These are phyloP conservation scores for Ramaria sp. DNA, from an alignment of 768 basidiomycete species.

Conservation along the genomic window DNA sequence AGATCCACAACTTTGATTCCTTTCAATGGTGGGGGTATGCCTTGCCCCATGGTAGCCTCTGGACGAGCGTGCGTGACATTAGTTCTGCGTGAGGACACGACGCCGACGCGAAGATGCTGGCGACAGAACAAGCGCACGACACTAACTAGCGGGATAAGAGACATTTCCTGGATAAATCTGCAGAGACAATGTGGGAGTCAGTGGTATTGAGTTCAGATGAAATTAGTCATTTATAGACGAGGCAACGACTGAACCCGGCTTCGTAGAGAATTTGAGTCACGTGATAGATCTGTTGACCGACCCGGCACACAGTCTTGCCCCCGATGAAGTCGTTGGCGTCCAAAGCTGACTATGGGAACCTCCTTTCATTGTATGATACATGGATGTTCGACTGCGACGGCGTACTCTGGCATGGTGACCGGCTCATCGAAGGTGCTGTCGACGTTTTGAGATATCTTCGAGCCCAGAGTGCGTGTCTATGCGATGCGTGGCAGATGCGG, in stretches of 20 bases:
- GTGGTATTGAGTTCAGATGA: not conserved
- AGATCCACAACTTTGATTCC: slow-evolving; percentile 79
- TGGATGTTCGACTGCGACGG: slow-evolving; percentile 98
- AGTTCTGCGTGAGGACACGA: not conserved
- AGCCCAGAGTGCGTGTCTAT: slow-evolving; percentile 45
- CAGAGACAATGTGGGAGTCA: not conserved
- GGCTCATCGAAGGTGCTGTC: slow-evolving; percentile 64
- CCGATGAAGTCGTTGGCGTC: slow-evolving; percentile 5
- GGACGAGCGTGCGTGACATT: not conserved
- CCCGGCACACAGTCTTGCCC: not conserved
- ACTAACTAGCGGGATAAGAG: not conserved
- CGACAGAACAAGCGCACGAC: not conserved
- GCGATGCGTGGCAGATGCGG: not conserved
- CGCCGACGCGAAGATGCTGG: not conserved
- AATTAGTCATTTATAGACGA: not conserved
- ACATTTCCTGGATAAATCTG: not conserved
- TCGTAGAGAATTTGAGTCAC: too few relatives aligned
- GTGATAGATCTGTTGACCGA: not conserved
- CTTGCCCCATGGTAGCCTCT: slow-evolving; percentile 15
- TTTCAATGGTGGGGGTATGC: slow-evolving; percentile 68
- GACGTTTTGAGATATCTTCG: slow-evolving; percentile 69
- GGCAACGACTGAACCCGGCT: too few relatives aligned
- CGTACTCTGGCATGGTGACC: slow-evolving; percentile 84
- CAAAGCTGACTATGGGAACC: slow-evolving; percentile 22
- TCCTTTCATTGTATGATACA: slow-evolving; percentile 66